A percentile compares a stretch with the other conserved stretches of the same genome.
phyloP scores from a whole-genome alignment of 768 basidiomycete species.

The Strobilomyces dryophilus region DNA sequence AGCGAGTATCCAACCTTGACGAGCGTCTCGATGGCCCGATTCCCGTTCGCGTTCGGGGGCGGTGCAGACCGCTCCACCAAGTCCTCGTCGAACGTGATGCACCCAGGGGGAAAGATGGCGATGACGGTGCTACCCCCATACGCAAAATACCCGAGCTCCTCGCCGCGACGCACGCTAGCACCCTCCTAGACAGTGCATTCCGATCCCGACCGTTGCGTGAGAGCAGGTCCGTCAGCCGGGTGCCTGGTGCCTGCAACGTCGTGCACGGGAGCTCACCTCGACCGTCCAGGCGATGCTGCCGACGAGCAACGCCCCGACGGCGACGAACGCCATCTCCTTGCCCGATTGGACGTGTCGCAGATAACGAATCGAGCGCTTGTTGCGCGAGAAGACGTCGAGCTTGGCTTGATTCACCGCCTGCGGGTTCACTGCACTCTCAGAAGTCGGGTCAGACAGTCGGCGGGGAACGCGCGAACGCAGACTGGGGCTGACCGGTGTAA shows the following conservation, averaged over 20 bases:
- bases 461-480: not conserved
- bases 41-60: not conserved
- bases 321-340: slow-evolving; percentile 59
- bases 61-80: slow-evolving; percentile 49
- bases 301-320: slow-evolving; percentile 79
- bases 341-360: slow-evolving; percentile 44
- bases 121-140: slow-evolving; percentile 79
- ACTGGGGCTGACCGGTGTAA: slow-evolving; percentile 46
- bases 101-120: slow-evolving; percentile 51
- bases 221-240: no score
- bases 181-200: slow-evolving; percentile 31
- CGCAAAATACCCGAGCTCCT: slow-evolving; percentile 62
- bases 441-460: not conserved
- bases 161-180: slow-evolving; percentile 54
- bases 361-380: slow-evolving; percentile 53
- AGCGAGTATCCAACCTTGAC: slow-evolving; percentile 43
- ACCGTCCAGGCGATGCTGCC: slow-evolving; percentile 68
- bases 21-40: slow-evolving; percentile 56
- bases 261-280: slow-evolving; percentile 9
- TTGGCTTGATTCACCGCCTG: slow-evolving; percentile 68
- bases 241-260: no score
- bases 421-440: slow-evolving; percentile 54
- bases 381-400: slow-evolving; percentile 64
- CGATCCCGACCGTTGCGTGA: not conserved
- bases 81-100: slow-evolving; percentile 59